A percentile compares a stretch with the other conserved stretches of the same genome.
These are phyloP conservation scores for Aspergillus niger DNA, from an alignment of 2,329 filamentous ascomycete species.

Conservation along the genomic window DNA sequence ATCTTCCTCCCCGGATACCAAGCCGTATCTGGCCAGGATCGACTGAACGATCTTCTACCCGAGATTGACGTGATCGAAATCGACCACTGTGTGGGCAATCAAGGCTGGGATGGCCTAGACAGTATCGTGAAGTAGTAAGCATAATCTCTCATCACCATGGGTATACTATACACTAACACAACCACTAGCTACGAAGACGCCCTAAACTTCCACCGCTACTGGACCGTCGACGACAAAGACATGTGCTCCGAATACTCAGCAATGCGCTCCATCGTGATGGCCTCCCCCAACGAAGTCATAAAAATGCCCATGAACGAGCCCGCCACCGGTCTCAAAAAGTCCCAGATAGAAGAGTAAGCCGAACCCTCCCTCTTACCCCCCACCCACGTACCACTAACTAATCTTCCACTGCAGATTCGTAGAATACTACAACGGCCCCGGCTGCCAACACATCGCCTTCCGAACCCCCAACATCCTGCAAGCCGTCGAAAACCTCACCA, in stretches of 20 bases:
- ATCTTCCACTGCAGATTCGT: slow-evolving; percentile 47
- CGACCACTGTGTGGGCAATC: slow-evolving; percentile 94
- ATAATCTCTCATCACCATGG: too few relatives aligned
- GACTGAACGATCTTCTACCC: slow-evolving; percentile 55
- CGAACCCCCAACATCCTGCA: slow-evolving; percentile 72
- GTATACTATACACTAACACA: neutral
- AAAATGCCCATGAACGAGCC: slow-evolving; percentile 99
- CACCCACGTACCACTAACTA: neutral
- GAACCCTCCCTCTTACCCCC: too few relatives aligned
- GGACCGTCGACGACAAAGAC: slow-evolving; percentile 85
- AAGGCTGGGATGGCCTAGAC: slow-evolving; percentile 83
- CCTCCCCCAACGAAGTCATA: slow-evolving; percentile 74
- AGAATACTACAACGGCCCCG: slow-evolving; percentile 80
- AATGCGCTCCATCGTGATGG: slow-evolving; percentile 82
- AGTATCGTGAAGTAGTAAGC: slow-evolving; percentile 55
- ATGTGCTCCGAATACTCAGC: slow-evolving; percentile 90
- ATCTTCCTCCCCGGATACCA: slow-evolving; percentile 78
- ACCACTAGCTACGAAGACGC: slow-evolving; percentile 68
- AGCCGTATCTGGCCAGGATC: slow-evolving; percentile 49
- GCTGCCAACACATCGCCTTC: slow-evolving; percentile 88
- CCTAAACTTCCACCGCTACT: slow-evolving; percentile 90
- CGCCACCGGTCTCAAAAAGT: slow-evolving; percentile 78
- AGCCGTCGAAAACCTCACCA: slow-evolving; percentile 70
- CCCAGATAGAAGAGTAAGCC: slow-evolving; percentile 81
- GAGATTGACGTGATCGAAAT: slow-evolving; percentile 69